Base-by-base conservation (phyloP, 225 moss, liverwort and hornwort genomes). In the Thuidium tamariscinum region DNA sequence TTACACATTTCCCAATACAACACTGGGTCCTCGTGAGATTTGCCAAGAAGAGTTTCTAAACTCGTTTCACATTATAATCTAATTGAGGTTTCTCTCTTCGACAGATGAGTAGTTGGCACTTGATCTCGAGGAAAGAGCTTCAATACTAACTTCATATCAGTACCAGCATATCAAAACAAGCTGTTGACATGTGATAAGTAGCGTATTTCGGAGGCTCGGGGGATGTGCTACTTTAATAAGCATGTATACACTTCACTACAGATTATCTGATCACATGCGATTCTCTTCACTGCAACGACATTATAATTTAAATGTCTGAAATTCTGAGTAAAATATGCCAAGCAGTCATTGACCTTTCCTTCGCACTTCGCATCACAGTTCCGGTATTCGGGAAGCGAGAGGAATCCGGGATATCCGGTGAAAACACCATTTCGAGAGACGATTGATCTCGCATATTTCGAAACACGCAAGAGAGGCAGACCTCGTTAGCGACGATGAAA, bases 381-480 rank as follows among this genome's bases (percentile, higher is more conserved):
- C n/a, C 21, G 0, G 2, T 6, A 7, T 13, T 23, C 39, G 2
- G 13, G 0, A 23, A 39, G 39, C 7, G n/a, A 2, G 23, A 21
- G 39, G 67, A 4, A 39, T 39, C 37, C 7, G 7, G 67, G 0
- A 7, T 12, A 36, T 11, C 22, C 22, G 13, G 37, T 37, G 37
- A 22, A 22, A 12, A 22, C 37, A 22, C 12, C 22, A 13, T 3
- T 37, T 67, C 22, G 8, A 32, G 8, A 30, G 11, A 4, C 13
- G 4, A 30, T 14, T 16, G 0, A 16, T 55, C 55, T 29, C 13
- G 7, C 29, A 3, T 13, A 60, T 3, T 29, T 29, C 27, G 3
- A n/a, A 11, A 11, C 6, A 3, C 2, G 2, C 6, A 67, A 4
- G 4, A 67, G 67, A 23, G 8, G 6, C 14, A 25, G 14, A 25